Evolutionary conservation across 352 stramenopile genomes (phyloP).

Genomic region (Globisporangium takayamanum): DNA sequence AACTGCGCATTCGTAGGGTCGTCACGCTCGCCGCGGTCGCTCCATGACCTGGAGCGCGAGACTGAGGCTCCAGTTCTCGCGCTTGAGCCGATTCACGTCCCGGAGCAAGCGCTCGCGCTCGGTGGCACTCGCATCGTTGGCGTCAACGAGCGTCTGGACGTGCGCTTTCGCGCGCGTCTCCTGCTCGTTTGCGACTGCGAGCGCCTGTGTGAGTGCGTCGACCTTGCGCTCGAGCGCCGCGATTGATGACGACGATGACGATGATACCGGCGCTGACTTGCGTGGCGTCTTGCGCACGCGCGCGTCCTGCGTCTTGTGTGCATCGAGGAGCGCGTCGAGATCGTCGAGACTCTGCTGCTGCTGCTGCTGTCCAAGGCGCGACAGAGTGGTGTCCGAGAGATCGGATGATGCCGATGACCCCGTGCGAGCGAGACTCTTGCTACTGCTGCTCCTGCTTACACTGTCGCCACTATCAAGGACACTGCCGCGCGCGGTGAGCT

Average conservation of each 20-base stretch:
- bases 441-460: too few relatives aligned
- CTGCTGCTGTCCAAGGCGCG: neutral
- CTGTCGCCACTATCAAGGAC: neutral
- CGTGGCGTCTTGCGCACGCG: constrained; percentile 16
- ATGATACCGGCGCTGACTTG: constrained; percentile 29
- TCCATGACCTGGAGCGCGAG: constrained; percentile 63
- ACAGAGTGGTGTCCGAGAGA: neutral
- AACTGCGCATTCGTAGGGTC: neutral
- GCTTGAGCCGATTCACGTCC: constrained; percentile 49
- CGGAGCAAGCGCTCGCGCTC: constrained; percentile 42
- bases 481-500: constrained; percentile 24
- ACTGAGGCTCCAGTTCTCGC: constrained; percentile 65
- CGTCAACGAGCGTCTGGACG: constrained; percentile 22
- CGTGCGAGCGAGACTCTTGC: too few relatives aligned
- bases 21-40: neutral
- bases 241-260: constrained; percentile 28
- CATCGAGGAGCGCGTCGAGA: constrained; percentile 29
- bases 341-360: constrained; percentile 32
- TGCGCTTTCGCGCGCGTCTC: constrained; percentile 63
- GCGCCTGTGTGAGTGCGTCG: constrained; percentile 31
- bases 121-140: constrained; percentile 27
- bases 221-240: constrained; percentile 26
- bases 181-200: constrained; percentile 68
- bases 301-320: constrained; percentile 25
- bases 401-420: constrained; percentile 1